phyloP scores from a whole-genome alignment of 2,329 filamentous ascomycete genomes.

The Fusarium avenaceum region DNA sequence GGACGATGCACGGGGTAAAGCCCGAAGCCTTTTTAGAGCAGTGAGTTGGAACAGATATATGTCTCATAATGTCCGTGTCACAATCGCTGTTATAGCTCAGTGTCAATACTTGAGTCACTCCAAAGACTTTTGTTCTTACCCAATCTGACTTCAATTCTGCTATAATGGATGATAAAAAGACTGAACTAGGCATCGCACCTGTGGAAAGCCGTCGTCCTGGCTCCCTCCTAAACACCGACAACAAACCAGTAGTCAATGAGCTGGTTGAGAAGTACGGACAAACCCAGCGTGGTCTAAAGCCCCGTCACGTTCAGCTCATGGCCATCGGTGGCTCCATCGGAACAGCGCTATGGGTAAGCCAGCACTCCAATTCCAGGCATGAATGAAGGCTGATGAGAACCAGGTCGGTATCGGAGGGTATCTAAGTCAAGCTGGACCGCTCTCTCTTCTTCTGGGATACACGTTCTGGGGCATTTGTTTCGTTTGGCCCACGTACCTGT shows the following conservation, averaged over 20 bases:
- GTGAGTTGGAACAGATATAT: no score
- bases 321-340: slow-evolving; percentile 63
- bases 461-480: slow-evolving; percentile 59
- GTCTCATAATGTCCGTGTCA: neutral
- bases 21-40: no score
- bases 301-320: slow-evolving; percentile 63
- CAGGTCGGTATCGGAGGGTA: slow-evolving; percentile 58
- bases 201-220: slow-evolving; percentile 1
- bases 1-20: no score
- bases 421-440: slow-evolving; percentile 58
- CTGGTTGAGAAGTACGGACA: slow-evolving; percentile 47
- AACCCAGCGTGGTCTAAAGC: slow-evolving; percentile 51
- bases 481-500: slow-evolving; percentile 60
- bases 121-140: neutral
- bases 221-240: neutral
- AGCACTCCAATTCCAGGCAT: neutral
- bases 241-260: neutral
- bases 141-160: neutral
- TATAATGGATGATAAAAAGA: neutral
- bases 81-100: neutral
- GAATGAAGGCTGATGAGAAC: neutral
- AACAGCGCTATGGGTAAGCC: slow-evolving; percentile 56
- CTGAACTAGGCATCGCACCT: neutral
- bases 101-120: neutral
- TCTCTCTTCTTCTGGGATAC: slow-evolving; percentile 60